phyloP scores from a whole-genome alignment of 2,329 filamentous ascomycete species.

The Sporothrix protearum region DNA sequence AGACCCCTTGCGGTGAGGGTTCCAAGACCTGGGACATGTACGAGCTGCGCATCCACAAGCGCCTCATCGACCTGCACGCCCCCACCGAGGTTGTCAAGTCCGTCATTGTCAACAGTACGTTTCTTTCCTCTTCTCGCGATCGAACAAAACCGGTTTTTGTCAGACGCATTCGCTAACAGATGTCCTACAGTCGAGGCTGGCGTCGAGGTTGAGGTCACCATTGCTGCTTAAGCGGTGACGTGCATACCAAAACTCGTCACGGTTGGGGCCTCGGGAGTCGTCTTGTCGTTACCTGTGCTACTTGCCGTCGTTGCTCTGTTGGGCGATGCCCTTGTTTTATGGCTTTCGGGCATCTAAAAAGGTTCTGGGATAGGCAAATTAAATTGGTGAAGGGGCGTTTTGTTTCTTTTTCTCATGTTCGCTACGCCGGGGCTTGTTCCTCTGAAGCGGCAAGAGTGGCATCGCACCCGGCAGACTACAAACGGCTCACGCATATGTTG shows the following conservation, averaged over 20 bases:
- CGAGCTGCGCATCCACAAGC: constrained; percentile 99
- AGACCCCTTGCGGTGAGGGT: constrained; percentile 99
- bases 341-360: not conserved
- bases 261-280: not conserved
- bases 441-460: not conserved
- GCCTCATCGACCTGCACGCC: constrained; percentile 93
- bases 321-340: not conserved
- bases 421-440: not conserved
- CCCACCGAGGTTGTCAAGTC: constrained; percentile 97
- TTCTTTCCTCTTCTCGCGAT: not conserved
- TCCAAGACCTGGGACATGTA: constrained; percentile 93
- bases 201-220: constrained; percentile 91
- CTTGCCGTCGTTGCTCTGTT: not conserved
- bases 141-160: not conserved
- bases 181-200: constrained; percentile 65
- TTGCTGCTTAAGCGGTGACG: constrained; percentile 56
- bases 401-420: not conserved
- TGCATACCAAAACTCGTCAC: not conserved
- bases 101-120: constrained; percentile 78
- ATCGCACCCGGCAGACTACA: not conserved
- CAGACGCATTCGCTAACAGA: constrained; percentile 18
- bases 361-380: not conserved
- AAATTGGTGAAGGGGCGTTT: constrained; percentile 3
- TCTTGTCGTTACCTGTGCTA: not conserved
- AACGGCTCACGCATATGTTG: not conserved